phyloP scores from a whole-genome alignment of 1,139 yeast species.

The Diutina rugosa region DNA sequence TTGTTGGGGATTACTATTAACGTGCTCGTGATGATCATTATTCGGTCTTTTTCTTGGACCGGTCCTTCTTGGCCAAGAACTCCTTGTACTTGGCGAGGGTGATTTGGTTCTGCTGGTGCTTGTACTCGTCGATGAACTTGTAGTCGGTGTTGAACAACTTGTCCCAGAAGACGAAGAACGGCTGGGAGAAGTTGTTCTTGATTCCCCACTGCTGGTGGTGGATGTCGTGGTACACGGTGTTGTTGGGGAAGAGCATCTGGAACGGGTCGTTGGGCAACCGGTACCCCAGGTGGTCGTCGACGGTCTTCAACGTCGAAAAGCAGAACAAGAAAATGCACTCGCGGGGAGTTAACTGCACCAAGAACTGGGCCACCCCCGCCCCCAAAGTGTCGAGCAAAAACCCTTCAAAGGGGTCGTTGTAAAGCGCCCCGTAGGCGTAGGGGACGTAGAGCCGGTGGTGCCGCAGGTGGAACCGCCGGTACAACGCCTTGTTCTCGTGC shows the following conservation, averaged over 20 bases:
- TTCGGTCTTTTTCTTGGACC: constrained; percentile 2
- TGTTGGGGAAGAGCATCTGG: constrained; percentile 84
- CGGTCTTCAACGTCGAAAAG: constrained; percentile 89
- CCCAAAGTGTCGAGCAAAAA: constrained; percentile 85
- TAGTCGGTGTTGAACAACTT: constrained; percentile 56
- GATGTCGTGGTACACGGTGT: constrained; percentile 90
- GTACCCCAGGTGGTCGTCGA: constrained; percentile 97
- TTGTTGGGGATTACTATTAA: too few relatives aligned
- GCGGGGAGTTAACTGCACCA: constrained; percentile 56
- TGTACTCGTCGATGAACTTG: constrained; percentile 49
- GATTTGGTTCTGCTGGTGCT: constrained; percentile 40
- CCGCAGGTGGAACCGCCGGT: constrained; percentile 78
- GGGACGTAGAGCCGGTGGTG: constrained; percentile 94
- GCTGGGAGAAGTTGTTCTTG: constrained; percentile 90
- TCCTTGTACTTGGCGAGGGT: constrained; percentile 51
- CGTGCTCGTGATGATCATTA: neutral
- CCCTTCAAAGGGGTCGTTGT: constrained; percentile 91
- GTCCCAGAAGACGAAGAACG: constrained; percentile 95
- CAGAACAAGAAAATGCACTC: constrained; percentile 66
- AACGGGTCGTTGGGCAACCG: constrained; percentile 82
- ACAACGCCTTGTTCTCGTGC: constrained; percentile 71
- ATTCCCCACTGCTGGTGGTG: constrained; percentile 96
- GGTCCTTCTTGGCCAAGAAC: constrained; percentile 35
- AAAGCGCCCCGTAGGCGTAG: constrained; percentile 91
- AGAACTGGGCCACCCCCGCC: constrained; percentile 67